A percentile compares a stretch with the other conserved stretches of the same genome.
Evolutionary conservation across 2,329 filamentous ascomycete species (phyloP).

Genomic region (Ophiocordyceps polyrhachis-furcata): DNA sequence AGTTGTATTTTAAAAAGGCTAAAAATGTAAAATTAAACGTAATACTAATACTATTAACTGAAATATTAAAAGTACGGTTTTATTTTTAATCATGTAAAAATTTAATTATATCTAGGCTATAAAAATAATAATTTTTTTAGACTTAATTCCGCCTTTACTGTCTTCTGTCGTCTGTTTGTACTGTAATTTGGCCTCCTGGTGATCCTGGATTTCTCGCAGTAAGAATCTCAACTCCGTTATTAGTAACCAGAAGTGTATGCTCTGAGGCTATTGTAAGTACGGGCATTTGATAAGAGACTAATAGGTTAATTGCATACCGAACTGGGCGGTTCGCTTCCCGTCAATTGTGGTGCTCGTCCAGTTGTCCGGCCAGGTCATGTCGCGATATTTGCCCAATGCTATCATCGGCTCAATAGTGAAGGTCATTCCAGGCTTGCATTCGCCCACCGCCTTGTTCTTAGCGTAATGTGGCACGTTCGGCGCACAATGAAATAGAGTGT

Average conservation of each 20-base stretch:
- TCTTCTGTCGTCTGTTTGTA: neutral
- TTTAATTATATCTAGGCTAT: too few species aligned
- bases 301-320: constrained; percentile 36
- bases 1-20: too few species aligned
- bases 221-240: constrained; percentile 63
- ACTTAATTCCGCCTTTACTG: too few species aligned
- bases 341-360: constrained; percentile 94
- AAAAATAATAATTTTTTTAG: too few species aligned
- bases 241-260: constrained; percentile 69
- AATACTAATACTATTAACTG: too few species aligned
- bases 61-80: too few species aligned
- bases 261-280: constrained; percentile 25
- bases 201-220: constrained; percentile 56
- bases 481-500: constrained; percentile 79
- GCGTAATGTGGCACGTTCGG: constrained; percentile 95
- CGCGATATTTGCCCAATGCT: constrained; percentile 71
- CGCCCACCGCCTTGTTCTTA: constrained; percentile 93
- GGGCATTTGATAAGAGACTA: too few species aligned
- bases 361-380: constrained; percentile 96
- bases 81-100: too few species aligned
- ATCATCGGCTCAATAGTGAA: constrained; percentile 99
- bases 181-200: constrained; percentile 43
- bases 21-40: too few species aligned
- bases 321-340: constrained; percentile 79
- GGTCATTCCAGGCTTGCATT: constrained; percentile 90